These are phyloP conservation scores for Cystofilobasidium ferigula DNA, from an alignment of 768 basidiomycete genomes.

Conservation along the genomic window DNA sequence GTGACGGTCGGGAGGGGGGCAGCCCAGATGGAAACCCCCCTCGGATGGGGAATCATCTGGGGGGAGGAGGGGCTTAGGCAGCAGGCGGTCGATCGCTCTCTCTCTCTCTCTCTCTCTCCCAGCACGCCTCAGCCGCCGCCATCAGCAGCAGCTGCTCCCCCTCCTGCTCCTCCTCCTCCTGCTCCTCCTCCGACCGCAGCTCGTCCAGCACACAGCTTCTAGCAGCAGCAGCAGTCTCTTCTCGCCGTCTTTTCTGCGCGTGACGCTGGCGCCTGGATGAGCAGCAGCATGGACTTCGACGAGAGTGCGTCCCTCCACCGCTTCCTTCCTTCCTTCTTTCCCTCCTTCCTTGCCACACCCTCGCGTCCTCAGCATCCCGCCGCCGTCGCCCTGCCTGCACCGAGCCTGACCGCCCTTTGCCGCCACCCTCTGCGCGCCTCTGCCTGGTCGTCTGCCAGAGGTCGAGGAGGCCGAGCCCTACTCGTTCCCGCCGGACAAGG, in stretches of 20 bases:
- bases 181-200: no score
- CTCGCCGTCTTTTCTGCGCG: background rate
- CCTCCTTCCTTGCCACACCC: background rate
- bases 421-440: background rate
- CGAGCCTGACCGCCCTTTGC: background rate
- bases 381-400: no score
- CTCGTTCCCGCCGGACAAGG: slow-evolving; percentile 3
- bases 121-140: background rate
- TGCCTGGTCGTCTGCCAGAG: background rate
- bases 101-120: no score
- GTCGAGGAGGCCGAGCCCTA: background rate
- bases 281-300: background rate
- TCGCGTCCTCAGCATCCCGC: background rate
- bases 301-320: slow-evolving; percentile 10
- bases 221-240: background rate
- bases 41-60: no score
- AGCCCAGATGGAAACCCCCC: no score
- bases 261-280: background rate
- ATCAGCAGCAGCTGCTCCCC: background rate
- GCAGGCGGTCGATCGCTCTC: no score
- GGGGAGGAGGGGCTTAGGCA: no score
- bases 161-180: background rate
- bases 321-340: no score
- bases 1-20: no score
- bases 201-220: no score